These are phyloP conservation scores for Solanum habrochaites DNA, from an alignment of 257 asterid genomes.

Conservation along the genomic window DNA sequence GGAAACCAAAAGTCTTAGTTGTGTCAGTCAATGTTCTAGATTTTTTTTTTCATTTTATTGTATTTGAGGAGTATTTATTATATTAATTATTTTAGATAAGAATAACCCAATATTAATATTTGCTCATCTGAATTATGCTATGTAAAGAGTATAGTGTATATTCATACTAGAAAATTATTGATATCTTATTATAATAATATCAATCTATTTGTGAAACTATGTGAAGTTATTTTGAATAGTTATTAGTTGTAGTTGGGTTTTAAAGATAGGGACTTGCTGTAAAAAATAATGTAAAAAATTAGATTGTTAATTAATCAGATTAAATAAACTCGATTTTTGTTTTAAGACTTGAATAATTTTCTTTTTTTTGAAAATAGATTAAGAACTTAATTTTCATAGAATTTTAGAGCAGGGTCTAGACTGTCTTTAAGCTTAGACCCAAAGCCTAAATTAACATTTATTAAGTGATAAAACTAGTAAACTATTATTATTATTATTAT, in stretches of 20 bases:
- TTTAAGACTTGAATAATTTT: no score
- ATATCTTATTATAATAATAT: neutral
- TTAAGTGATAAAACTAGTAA: no score
- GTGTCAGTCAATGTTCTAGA: slow-evolving; percentile 4
- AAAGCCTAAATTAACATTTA: no score
- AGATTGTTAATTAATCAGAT: no score
- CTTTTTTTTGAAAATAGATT: rapidly evolving
- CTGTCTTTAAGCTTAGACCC: no score
- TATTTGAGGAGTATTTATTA: neutral
- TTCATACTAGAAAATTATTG: neutral
- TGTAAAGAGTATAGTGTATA: neutral
- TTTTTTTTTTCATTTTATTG: neutral
- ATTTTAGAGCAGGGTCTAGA: rapidly evolving
- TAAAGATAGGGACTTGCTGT: no score
- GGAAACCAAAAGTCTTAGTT: slow-evolving; percentile 45
- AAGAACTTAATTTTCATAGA: no score
- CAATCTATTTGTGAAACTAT: neutral
- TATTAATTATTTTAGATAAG: neutral
- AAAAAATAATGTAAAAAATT: no score
- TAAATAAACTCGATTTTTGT: no score
- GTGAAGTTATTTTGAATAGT: no score
- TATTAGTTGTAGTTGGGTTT: no score
- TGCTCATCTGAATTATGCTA: neutral
- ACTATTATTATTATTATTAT: no score
- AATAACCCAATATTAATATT: neutral